Percentiles rank a stretch among this genome's conserved stretches.
Evolutionary conservation across 768 basidiomycete species (phyloP).

Genomic region (Wakefieldia striispora): DNA sequence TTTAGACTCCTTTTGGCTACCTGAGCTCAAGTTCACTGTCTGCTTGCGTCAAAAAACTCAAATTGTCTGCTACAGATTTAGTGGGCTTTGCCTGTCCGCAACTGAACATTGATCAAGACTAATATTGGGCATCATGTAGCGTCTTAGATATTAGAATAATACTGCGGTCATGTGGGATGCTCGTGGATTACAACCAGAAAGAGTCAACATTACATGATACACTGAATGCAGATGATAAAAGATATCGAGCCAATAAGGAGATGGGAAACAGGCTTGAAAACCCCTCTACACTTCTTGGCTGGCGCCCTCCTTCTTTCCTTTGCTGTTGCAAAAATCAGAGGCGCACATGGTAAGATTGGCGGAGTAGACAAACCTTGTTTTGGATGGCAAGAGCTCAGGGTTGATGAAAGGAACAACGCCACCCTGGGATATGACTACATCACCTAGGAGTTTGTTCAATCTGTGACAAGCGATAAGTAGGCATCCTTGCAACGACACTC

Average conservation of each 20-base stretch:
- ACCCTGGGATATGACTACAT: constrained; percentile 88
- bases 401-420: constrained; percentile 76
- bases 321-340: constrained; percentile 21
- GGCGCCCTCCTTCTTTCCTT: constrained; percentile 34
- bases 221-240: constrained; percentile 30
- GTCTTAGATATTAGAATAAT: too few species aligned
- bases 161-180: neutral
- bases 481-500: neutral
- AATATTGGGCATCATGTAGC: too few species aligned
- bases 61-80: too few species aligned
- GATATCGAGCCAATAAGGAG: constrained; percentile 22
- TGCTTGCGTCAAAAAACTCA: too few species aligned
- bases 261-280: neutral
- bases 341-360: neutral
- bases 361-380: constrained; percentile 24
- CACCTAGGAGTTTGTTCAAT: constrained; percentile 77
- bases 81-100: too few species aligned
- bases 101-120: too few species aligned
- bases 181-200: constrained; percentile 14
- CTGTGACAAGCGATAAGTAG: constrained; percentile 28
- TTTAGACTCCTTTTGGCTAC: too few species aligned
- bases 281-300: constrained; percentile 31
- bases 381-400: constrained; percentile 38
- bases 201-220: constrained; percentile 27
- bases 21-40: too few species aligned